Evolutionary conservation across 2,329 filamentous ascomycete genomes (phyloP).

Genomic region (Rhytidhysteron rufulum): DNA sequence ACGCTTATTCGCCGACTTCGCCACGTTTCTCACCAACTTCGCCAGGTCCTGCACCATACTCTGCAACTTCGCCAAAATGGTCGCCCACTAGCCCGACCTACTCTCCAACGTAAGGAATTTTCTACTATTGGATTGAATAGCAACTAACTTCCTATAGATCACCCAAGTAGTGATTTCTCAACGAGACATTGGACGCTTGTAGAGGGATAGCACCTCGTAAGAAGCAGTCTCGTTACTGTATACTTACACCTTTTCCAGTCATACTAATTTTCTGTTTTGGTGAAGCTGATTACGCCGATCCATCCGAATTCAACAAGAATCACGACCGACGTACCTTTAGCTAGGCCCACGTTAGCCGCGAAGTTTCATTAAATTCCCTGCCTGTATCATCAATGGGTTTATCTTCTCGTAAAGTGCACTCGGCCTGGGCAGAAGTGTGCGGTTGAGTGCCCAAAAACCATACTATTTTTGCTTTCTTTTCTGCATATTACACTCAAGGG

Average conservation of each 20-base stretch:
- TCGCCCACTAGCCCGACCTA: conserved; percentile 44
- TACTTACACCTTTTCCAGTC: conserved; percentile 2
- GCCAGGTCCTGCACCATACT: conserved; percentile 33
- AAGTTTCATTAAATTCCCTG: background rate
- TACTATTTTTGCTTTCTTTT: too few species aligned
- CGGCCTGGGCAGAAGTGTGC: too few species aligned
- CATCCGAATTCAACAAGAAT: background rate
- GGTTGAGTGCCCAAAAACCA: too few species aligned
- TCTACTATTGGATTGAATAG: conserved; percentile 23
- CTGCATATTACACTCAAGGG: too few species aligned
- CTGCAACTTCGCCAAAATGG: conserved; percentile 37
- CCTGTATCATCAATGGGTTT: background rate
- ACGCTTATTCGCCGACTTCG: conserved; percentile 47
- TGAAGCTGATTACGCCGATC: background rate
- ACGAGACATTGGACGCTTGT: conserved; percentile 4
- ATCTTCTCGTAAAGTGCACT: too few species aligned
- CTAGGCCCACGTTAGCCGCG: conserved; percentile 31
- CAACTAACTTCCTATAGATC: conserved; percentile 28
- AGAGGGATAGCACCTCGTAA: conserved; percentile 18
- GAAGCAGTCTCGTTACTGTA: conserved; percentile 11
- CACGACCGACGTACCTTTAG: conserved; percentile 29
- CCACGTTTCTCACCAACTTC: conserved; percentile 33
- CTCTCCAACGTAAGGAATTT: conserved; percentile 43
- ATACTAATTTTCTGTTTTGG: conserved; percentile 1
- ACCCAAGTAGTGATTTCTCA: conserved; percentile 27